Base-by-base conservation (phyloP, 805 yeast genomes). In the Candida suzukii region DNA sequence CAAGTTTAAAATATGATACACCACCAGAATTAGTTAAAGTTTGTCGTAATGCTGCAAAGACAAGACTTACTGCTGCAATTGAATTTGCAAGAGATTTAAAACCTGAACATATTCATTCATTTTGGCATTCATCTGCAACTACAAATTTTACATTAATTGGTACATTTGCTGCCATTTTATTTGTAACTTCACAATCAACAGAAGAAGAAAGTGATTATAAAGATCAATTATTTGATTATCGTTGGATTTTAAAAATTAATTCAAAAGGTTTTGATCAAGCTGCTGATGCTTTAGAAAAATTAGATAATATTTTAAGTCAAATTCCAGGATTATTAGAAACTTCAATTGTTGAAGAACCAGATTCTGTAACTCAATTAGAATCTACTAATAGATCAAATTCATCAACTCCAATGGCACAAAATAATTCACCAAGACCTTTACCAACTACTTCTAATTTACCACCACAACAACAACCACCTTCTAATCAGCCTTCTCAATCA, bases 81-180 rank as follows among this genome's bases (percentile, higher is more conserved):
- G 93, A 84, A 41, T 84, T 87, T 58, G 80, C 86, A 10, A 66
- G 81, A 38, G 82, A 78, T 45, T 68, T 90, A 57, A 81, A 80
- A 50, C 81, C 83, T 10, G 95, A 88, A 50, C 95, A 88, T 54
- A 71, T 87, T 37, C 90, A 81, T 56, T 78, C 95, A 11, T 88
- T 88, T 58, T 90, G 96, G 96, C 93, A 86, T 61, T 76, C 88
- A 2, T 77, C 88, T 2, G 76, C 95, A 0, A 71, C 93, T 0
- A 72, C 83, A 13, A 87, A 86, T 53, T 77, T 90, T 47, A 78
- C 95, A 7, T 62, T 86, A 29, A 86, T 88, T 31, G 96, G 96
- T 2, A 77, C 91, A 0, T 90, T 90, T 69, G 95, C 96, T 0
- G 81, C 95, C 0, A 66, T 90, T 12, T 63, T 90, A 41, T 85